Conservation (phyloP, 495 filamentous ascomycete genomes). For the Trichoderma erinaceum region DNA sequence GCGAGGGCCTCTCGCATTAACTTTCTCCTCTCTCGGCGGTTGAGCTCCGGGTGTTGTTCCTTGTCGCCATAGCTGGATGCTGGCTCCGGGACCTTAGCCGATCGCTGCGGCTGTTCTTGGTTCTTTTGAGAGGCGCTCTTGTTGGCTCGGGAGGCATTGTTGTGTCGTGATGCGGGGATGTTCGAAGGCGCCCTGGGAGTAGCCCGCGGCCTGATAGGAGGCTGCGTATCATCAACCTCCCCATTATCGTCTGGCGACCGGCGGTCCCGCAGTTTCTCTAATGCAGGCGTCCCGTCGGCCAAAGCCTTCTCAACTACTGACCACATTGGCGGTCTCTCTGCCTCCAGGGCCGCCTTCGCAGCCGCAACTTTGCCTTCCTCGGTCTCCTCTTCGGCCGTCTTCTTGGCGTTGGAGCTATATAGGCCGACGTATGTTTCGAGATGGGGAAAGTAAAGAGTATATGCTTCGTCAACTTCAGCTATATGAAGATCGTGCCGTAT, state of each 20-base stretch:
- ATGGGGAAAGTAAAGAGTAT: conserved; percentile 76
- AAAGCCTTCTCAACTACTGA: conserved; percentile 59
- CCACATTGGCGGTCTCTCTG: conserved; percentile 59
- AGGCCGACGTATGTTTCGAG: conserved; percentile 73
- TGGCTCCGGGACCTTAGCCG: neutral
- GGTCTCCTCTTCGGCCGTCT: conserved; percentile 31
- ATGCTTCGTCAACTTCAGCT: conserved; percentile 77
- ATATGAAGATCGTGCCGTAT: conserved; percentile 56
- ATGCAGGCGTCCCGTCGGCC: conserved; percentile 50
- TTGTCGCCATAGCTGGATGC: neutral
- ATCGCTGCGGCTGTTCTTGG: neutral
- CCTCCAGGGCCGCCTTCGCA: conserved; percentile 28
- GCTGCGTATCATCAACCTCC: conserved; percentile 2
- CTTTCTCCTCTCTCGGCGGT: conserved; percentile 13
- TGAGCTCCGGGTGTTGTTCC: neutral
- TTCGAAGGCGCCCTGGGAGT: neutral
- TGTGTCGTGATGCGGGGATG: neutral
- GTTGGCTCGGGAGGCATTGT: neutral
- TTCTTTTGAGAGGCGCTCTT: neutral
- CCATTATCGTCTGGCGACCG: conserved; percentile 16
- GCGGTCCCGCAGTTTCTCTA: conserved; percentile 48
- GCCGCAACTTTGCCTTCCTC: conserved; percentile 30
- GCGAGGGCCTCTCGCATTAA: conserved; percentile 13
- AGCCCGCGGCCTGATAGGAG: conserved; percentile 3
- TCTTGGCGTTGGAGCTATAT: conserved; percentile 43